Conservation (phyloP, 768 basidiomycete species). For the Amylocystis lapponica region DNA sequence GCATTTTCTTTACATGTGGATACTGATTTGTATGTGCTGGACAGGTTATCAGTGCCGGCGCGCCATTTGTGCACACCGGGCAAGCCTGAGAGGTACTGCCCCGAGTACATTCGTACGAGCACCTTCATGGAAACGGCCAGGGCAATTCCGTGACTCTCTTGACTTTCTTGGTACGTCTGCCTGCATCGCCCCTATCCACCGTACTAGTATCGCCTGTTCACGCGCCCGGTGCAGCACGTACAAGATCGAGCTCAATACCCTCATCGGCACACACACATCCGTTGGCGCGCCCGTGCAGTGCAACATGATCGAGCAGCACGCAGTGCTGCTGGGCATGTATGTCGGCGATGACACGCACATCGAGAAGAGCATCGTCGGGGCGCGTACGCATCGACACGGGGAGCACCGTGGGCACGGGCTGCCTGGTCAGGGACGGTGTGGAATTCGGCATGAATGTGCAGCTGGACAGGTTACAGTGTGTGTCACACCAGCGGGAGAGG, state of each 20-base stretch:
- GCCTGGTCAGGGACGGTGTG: constrained; percentile 78
- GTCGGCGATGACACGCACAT: constrained; percentile 80
- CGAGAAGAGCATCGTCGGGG: constrained; percentile 75
- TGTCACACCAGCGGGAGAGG: constrained; percentile 48
- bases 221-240: constrained; percentile 51
- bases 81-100: too few relatives aligned
- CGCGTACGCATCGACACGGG: constrained; percentile 65
- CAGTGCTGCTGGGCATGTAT: constrained; percentile 69
- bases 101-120: constrained; percentile 75
- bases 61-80: too few relatives aligned
- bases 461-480: constrained; percentile 63
- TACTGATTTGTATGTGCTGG: too few relatives aligned
- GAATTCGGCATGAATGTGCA: constrained; percentile 66
- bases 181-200: too few relatives aligned
- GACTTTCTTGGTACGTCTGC: constrained; percentile 64
- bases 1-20: too few relatives aligned
- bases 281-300: constrained; percentile 66
- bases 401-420: constrained; percentile 65
- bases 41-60: too few relatives aligned
- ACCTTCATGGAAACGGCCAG: constrained; percentile 78
- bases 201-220: background rate
- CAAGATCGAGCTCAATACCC: constrained; percentile 71
- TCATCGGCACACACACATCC: constrained; percentile 76
- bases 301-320: constrained; percentile 66
- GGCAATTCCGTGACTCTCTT: constrained; percentile 70